Conservation (phyloP, 495 filamentous ascomycete genomes). For the Hyaloscypha bicolor region DNA sequence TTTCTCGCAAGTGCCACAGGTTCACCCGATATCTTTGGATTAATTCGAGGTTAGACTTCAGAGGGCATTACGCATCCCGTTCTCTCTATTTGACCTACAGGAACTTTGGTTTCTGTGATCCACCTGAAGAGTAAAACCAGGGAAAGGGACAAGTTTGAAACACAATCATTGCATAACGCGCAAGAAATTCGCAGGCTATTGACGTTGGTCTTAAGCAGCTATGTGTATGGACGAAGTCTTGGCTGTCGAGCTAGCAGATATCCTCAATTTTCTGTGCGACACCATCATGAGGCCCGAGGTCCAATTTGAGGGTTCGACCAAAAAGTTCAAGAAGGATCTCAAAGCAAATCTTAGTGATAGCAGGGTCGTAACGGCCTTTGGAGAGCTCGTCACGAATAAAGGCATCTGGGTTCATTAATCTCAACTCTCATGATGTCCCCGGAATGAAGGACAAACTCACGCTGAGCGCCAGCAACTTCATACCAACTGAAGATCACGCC, state of each 20-base stretch:
- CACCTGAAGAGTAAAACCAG: no score
- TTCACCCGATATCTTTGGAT: neutral
- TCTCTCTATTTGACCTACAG: no score
- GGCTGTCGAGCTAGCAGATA: conserved; percentile 46
- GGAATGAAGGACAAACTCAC: conserved; percentile 44
- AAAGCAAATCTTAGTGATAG: conserved; percentile 85
- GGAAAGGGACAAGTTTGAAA: no score
- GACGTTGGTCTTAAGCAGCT: neutral
- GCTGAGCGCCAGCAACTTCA: conserved; percentile 90
- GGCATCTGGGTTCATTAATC: conserved; percentile 54
- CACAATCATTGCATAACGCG: no score
- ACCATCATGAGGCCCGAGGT: conserved; percentile 62
- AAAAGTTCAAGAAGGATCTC: conserved; percentile 90
- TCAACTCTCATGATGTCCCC: conserved; percentile 5
- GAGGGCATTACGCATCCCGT: neutral
- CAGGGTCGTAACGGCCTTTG: conserved; percentile 91
- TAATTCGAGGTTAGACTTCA: neutral
- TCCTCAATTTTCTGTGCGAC: conserved; percentile 56
- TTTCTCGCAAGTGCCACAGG: neutral
- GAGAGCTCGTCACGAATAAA: conserved; percentile 96
- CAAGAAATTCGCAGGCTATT: neutral
- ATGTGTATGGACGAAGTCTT: neutral
- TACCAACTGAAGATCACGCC: conserved; percentile 81
- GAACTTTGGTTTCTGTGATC: no score
- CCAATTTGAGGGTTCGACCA: conserved; percentile 72